Percentiles rank a stretch among this genome's conserved stretches.
phyloP scores from a whole-genome alignment of 306 rosid genomes.

The Lagenaria siceraria region DNA sequence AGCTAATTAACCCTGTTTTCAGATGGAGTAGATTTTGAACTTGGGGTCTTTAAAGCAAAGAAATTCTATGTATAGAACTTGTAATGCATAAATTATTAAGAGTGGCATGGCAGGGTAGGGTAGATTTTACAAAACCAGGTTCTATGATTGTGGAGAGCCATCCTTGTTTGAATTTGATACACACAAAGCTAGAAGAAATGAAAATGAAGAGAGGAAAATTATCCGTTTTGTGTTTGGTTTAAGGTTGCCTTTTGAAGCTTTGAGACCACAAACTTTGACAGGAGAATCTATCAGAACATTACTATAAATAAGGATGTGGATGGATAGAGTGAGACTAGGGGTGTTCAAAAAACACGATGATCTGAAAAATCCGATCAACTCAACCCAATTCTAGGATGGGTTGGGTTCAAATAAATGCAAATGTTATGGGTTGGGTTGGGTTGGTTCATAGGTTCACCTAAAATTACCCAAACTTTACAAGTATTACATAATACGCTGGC shows the following conservation, averaged over 20 bases:
- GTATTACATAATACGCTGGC: background rate
- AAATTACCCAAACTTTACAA: background rate
- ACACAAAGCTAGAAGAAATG: background rate
- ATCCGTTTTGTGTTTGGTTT: background rate
- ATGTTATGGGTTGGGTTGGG: too few species aligned
- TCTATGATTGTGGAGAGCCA: background rate
- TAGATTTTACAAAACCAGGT: background rate
- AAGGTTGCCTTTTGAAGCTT: background rate
- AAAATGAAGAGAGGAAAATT: background rate
- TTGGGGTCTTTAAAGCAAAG: too few species aligned
- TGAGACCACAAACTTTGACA: background rate
- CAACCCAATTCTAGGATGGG: too few species aligned
- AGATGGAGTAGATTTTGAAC: background rate
- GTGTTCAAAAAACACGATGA: too few species aligned
- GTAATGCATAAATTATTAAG: background rate
- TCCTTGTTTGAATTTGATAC: background rate
- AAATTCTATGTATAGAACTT: background rate
- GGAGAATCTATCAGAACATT: background rate
- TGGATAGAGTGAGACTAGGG: background rate
- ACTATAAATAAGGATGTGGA: background rate
- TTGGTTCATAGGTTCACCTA: too few species aligned
- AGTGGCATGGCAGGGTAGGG: background rate
- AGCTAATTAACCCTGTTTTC: background rate
- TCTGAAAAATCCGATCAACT: too few species aligned
- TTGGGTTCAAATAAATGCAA: too few species aligned